Conservation (phyloP, 164 flowering plant species). For the Chloranthus sessilifolius region DNA sequence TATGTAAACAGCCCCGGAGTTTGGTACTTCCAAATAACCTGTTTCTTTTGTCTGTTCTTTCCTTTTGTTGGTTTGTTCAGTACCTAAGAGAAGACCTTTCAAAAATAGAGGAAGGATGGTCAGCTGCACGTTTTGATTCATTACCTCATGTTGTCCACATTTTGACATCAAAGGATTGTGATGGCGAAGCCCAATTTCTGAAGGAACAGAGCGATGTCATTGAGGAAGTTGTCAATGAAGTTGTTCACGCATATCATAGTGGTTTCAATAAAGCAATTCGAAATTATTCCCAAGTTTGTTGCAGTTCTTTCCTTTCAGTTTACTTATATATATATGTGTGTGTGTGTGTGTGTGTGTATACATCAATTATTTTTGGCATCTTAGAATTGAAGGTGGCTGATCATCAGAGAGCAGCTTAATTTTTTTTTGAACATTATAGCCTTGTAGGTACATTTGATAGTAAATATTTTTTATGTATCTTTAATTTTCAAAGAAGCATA, state of each 20-base stretch:
- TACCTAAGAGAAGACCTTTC: conserved; percentile 69
- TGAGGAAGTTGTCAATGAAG: conserved; percentile 98
- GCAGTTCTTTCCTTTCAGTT: conserved; percentile 1
- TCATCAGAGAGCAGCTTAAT: too few species aligned
- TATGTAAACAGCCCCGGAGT: too few species aligned
- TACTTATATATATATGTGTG: too few species aligned
- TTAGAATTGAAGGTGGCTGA: too few species aligned
- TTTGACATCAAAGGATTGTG: conserved; percentile 93
- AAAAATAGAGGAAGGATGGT: conserved; percentile 85
- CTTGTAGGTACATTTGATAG: too few species aligned
- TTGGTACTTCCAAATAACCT: too few species aligned
- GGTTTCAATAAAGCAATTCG: conserved; percentile 99
- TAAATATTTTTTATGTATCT: too few species aligned
- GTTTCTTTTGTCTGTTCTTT: background rate
- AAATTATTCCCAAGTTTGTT: conserved; percentile 92
- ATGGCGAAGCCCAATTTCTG: conserved; percentile 58
- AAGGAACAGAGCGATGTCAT: conserved; percentile 89
- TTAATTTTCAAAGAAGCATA: too few species aligned
- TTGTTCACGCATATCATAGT: conserved; percentile 90
- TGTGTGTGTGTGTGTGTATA: too few species aligned
- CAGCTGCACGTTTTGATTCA: conserved; percentile 92
- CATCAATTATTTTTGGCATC: too few species aligned
- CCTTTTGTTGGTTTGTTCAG: conserved; percentile 35
- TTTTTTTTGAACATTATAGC: too few species aligned
- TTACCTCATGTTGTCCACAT: conserved; percentile 97